Evolutionary conservation across 2,329 filamentous ascomycete species (phyloP).

Genomic region (Chrysoporthe puriensis): DNA sequence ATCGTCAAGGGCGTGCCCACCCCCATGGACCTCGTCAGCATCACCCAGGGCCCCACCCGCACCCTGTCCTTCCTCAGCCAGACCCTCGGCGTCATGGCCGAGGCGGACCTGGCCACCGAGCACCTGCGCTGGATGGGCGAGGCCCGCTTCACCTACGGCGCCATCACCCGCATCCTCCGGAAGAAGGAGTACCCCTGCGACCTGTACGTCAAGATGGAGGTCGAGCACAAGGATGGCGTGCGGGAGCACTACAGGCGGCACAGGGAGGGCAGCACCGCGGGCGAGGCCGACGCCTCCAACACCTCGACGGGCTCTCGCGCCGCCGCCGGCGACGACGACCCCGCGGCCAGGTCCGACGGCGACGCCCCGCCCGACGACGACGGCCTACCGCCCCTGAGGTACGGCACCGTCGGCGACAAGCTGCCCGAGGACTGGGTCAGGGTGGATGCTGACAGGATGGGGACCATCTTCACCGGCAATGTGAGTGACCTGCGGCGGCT

Average conservation of each 20-base stretch:
- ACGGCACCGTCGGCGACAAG: constrained; percentile 78
- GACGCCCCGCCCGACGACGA: constrained; percentile 31
- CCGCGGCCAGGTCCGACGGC: constrained; percentile 23
- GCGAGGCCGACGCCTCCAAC: constrained; percentile 19
- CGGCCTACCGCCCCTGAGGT: constrained; percentile 73
- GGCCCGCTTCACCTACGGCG: constrained; percentile 81
- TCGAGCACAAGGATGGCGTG: constrained; percentile 74
- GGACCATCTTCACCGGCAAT: constrained; percentile 94
- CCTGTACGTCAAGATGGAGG: constrained; percentile 80
- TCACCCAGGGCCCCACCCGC: constrained; percentile 78
- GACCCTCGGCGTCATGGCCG: constrained; percentile 85
- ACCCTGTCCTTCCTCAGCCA: constrained; percentile 90
- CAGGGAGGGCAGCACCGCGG: constrained; percentile 19
- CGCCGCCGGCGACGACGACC: constrained; percentile 10
- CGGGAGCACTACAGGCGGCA: constrained; percentile 70
- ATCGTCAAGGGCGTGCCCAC: constrained; percentile 88
- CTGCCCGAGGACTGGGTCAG: constrained; percentile 79
- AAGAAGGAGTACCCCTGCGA: constrained; percentile 88
- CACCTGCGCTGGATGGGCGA: constrained; percentile 91
- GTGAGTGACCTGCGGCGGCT: constrained; percentile 47
- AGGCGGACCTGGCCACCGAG: constrained; percentile 88
- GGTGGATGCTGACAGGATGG: constrained; percentile 74
- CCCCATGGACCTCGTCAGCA: constrained; percentile 81
- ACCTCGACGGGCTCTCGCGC: constrained; percentile 32
- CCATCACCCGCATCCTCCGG: constrained; percentile 74